Conservation (phyloP, 1,139 yeast species). For the Geotrichum carabidarum region DNA sequence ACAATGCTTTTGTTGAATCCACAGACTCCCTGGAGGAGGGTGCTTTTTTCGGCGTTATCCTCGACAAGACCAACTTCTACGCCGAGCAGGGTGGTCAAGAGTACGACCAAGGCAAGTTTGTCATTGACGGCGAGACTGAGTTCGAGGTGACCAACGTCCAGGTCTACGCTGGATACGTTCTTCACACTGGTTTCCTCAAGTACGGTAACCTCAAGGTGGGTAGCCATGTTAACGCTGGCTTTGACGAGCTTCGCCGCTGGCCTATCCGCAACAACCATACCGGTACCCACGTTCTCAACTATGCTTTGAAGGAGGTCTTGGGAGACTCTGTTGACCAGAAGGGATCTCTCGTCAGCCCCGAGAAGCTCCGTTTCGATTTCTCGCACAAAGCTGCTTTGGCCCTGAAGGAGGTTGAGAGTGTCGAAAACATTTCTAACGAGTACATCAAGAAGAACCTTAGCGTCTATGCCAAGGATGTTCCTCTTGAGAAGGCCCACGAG, state of each 20-base stretch:
- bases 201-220: conserved; percentile 70
- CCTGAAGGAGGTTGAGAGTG: conserved; percentile 61
- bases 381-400: conserved; percentile 79
- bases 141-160: conserved; percentile 90
- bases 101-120: conserved; percentile 87
- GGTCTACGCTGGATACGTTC: conserved; percentile 85
- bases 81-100: conserved; percentile 99
- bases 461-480: conserved; percentile 80
- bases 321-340: conserved; percentile 91
- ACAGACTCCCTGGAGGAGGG: conserved; percentile 43
- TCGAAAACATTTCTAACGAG: conserved; percentile 69
- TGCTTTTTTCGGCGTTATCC: conserved; percentile 65
- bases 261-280: conserved; percentile 97
- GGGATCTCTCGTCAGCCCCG: conserved; percentile 95
- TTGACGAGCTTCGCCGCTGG: conserved; percentile 91
- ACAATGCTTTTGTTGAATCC: conserved; percentile 52
- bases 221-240: conserved; percentile 75
- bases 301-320: conserved; percentile 75
- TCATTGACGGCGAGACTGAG: conserved; percentile 80
- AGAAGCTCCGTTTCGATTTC: conserved; percentile 92
- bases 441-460: conserved; percentile 63
- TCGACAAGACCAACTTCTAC: conserved; percentile 89
- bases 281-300: conserved; percentile 92
- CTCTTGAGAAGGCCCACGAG: conserved; percentile 62
- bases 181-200: conserved; percentile 81